Evolutionary conservation across 495 filamentous ascomycete species (phyloP).

Genomic region (Astrothelium subdiscretum): DNA sequence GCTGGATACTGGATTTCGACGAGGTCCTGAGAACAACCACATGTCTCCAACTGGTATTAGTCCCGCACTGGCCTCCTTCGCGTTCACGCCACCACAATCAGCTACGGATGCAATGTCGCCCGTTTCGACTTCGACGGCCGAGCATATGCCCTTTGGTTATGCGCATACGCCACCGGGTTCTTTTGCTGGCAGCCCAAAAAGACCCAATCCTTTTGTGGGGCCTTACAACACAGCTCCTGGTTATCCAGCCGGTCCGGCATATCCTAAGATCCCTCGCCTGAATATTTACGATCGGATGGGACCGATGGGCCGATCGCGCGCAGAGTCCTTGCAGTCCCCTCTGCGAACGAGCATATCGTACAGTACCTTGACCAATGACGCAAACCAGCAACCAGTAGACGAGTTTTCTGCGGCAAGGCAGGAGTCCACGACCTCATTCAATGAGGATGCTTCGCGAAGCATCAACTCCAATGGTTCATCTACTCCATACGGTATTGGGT

Average conservation of each 20-base stretch:
- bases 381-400: background rate
- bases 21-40: constrained; percentile 41
- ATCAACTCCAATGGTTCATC: constrained; percentile 12
- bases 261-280: constrained; percentile 24
- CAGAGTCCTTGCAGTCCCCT: constrained; percentile 24
- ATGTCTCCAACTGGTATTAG: constrained; percentile 50
- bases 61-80: constrained; percentile 49
- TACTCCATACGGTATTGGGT: constrained; percentile 28
- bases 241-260: constrained; percentile 17
- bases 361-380: constrained; percentile 11
- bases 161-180: constrained; percentile 12
- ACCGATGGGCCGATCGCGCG: constrained; percentile 13
- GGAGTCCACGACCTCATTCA: background rate
- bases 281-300: constrained; percentile 25
- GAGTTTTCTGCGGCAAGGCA: background rate
- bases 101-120: constrained; percentile 29
- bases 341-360: constrained; percentile 30
- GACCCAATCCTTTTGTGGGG: constrained; percentile 22
- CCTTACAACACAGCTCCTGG: constrained; percentile 12
- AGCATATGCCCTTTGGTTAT: constrained; percentile 20
- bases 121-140: constrained; percentile 16
- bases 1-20: constrained; percentile 43
- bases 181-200: constrained; percentile 9
- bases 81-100: constrained; percentile 41
- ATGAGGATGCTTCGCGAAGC: constrained; percentile 11